These are phyloP conservation scores for Chloromonas sp. DNA, from an alignment of 163 green algal species.

Conservation along the genomic window DNA sequence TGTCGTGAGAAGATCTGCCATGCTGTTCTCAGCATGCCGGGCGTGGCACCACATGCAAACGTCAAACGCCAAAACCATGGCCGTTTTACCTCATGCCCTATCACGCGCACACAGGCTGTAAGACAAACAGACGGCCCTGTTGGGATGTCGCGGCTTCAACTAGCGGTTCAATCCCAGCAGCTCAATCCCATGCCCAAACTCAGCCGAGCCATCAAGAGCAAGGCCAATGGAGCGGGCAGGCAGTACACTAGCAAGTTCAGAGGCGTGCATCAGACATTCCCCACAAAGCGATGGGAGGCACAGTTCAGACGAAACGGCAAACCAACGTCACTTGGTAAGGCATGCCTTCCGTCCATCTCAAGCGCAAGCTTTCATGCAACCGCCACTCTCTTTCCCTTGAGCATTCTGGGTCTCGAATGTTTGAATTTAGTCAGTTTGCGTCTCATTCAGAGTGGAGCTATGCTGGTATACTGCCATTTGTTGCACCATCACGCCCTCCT, in stretches of 20 bases:
- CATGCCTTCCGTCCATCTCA: background rate
- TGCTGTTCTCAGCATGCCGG: background rate
- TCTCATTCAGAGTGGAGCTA: too few species aligned
- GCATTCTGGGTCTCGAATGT: too few species aligned
- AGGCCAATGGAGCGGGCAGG: constrained; percentile 37
- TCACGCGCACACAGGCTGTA: background rate
- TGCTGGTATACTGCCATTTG: too few species aligned
- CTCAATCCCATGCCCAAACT: constrained; percentile 1
- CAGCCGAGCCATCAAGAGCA: constrained; percentile 3
- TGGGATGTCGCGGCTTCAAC: background rate
- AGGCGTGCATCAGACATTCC: constrained; percentile 90
- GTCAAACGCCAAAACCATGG: too few species aligned
- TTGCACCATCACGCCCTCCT: background rate
- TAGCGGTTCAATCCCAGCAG: background rate
- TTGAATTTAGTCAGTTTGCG: too few species aligned
- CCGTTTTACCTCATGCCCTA: too few species aligned
- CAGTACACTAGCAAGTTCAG: constrained; percentile 81
- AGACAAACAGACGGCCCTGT: too few species aligned
- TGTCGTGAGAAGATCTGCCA: background rate
- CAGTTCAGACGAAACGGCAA: constrained; percentile 86
- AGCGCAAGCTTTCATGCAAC: too few species aligned
- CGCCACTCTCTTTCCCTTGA: too few species aligned
- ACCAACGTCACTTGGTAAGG: constrained; percentile 72
- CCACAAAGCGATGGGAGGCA: constrained; percentile 85
- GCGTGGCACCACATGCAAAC: background rate